Conservation (phyloP, 805 yeast species). For the Candida parachauliodes region DNA sequence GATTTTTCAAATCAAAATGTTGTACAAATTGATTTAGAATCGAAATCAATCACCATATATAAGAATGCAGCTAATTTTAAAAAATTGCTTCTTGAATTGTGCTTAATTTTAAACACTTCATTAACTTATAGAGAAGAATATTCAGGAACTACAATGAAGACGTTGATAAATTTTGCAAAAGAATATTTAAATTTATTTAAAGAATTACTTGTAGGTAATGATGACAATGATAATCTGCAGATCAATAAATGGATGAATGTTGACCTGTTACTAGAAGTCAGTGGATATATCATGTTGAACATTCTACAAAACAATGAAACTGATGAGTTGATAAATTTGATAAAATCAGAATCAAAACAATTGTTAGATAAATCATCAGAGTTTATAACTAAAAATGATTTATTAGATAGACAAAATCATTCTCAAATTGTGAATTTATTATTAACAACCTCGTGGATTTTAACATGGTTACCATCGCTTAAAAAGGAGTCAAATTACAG, state of each 20-base stretch:
- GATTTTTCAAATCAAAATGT: constrained; percentile 4
- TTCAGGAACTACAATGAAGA: constrained; percentile 40
- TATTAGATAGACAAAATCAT: constrained; percentile 51
- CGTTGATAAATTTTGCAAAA: constrained; percentile 32
- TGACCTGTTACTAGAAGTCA: constrained; percentile 25
- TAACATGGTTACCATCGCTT: constrained; percentile 57
- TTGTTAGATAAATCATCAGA: constrained; percentile 21
- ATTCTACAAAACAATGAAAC: constrained; percentile 11
- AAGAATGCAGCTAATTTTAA: constrained; percentile 46
- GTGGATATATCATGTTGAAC: constrained; percentile 7
- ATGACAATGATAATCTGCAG: constrained; percentile 22
- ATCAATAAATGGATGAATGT: constrained; percentile 31
- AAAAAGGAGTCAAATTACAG: constrained; percentile 39
- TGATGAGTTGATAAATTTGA: constrained; percentile 18
- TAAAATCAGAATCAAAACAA: constrained; percentile 11
- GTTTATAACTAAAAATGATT: constrained; percentile 42
- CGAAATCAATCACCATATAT: constrained; percentile 19
- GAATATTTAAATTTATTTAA: constrained; percentile 32
- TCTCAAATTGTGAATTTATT: constrained; percentile 51
- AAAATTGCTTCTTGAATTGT: constrained; percentile 43
- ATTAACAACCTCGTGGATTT: constrained; percentile 53
- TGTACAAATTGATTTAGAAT: constrained; percentile 3
- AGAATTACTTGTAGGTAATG: constrained; percentile 33
- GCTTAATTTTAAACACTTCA: constrained; percentile 58
- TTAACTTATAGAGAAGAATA: constrained; percentile 54